Conservation (phyloP, 352 stramenopile species). For the Phytophthora hibernalis region DNA sequence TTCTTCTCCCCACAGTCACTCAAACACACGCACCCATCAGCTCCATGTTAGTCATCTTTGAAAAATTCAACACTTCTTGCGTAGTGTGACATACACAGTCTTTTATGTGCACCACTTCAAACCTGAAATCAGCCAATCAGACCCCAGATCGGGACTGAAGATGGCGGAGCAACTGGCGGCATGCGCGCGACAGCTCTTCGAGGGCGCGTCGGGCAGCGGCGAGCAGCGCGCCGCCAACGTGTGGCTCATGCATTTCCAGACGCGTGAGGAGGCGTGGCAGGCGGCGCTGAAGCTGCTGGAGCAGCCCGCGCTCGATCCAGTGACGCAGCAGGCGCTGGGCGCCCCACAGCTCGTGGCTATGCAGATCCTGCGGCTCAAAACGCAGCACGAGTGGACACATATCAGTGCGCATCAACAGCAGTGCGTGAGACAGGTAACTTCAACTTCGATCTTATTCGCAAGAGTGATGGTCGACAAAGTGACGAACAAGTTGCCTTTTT, state of each 20-base stretch:
- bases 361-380: constrained; percentile 78
- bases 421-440: constrained; percentile 50
- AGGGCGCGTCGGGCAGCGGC: constrained; percentile 57
- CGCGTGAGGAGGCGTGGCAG: constrained; percentile 60
- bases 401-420: constrained; percentile 46
- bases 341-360: constrained; percentile 66
- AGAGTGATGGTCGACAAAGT: constrained; percentile 13
- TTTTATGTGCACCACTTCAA: neutral
- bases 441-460: neutral
- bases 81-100: neutral
- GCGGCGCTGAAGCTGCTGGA: constrained; percentile 65
- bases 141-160: constrained; percentile 14
- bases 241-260: constrained; percentile 78
- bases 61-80: constrained; percentile 1
- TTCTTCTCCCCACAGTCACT: neutral
- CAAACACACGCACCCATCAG: constrained; percentile 38
- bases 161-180: constrained; percentile 65
- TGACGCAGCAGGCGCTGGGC: constrained; percentile 25
- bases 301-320: constrained; percentile 27
- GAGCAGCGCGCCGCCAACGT: constrained; percentile 66
- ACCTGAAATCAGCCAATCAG: constrained; percentile 8
- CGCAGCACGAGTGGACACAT: constrained; percentile 53
- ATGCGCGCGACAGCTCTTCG: constrained; percentile 71
- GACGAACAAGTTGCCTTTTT: constrained; percentile 17
- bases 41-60: constrained; percentile 44